Conservation (phyloP, 345 rosid species). For the Streptanthus diversifolius region DNA sequence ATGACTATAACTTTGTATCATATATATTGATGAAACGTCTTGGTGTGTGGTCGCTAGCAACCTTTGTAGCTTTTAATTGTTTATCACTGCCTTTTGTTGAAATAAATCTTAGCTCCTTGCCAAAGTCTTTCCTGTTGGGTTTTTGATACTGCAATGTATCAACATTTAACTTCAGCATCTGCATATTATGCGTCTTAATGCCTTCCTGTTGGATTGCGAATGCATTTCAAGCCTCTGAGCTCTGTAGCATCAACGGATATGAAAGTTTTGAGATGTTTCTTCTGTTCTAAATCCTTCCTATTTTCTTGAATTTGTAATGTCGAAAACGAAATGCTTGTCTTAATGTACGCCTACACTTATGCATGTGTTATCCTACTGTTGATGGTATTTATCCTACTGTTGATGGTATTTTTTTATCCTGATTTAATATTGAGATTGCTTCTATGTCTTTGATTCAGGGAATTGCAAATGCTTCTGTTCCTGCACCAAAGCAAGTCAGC, state of each 20-base stretch:
- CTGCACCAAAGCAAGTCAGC: slow-evolving; percentile 21
- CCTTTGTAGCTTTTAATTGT: background rate
- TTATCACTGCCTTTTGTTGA: slow-evolving; percentile 6
- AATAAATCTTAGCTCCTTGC: background rate
- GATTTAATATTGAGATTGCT: background rate
- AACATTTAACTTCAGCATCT: background rate
- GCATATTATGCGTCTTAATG: background rate
- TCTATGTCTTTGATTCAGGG: slow-evolving; percentile 17
- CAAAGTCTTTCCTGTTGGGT: background rate
- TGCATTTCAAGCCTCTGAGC: background rate
- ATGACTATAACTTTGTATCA: background rate
- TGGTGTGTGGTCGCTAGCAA: slow-evolving; percentile 2
- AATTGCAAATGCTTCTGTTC: slow-evolving; percentile 27
- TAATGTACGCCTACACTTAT: background rate
- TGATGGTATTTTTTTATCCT: background rate
- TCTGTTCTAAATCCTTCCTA: background rate
- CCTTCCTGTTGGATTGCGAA: background rate
- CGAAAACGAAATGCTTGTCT: background rate
- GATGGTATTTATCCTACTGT: background rate
- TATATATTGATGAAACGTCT: background rate
- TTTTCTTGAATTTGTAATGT: background rate
- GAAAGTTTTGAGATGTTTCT: background rate
- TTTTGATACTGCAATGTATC: slow-evolving; percentile 7
- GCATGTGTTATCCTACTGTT: background rate
- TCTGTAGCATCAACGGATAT: background rate